phyloP scores from a whole-genome alignment of 2,329 filamentous ascomycete genomes.

The Aaosphaeria arxii region DNA sequence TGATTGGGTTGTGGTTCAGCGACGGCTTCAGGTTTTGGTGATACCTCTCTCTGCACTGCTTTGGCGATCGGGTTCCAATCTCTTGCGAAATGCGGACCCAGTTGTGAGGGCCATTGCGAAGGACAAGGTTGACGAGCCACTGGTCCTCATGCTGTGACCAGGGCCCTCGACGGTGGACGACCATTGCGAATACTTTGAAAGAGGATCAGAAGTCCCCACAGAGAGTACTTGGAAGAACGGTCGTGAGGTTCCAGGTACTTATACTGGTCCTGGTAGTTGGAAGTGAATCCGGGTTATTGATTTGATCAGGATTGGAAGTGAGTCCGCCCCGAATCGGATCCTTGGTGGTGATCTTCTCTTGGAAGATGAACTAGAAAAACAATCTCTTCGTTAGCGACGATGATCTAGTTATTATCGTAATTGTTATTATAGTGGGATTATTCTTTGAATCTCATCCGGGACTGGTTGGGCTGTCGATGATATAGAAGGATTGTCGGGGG shows the following conservation, averaged over 20 bases:
- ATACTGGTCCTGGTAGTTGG: neutral
- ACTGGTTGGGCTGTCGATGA: too few relatives aligned
- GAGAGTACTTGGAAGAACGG: neutral
- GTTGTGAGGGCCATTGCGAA: constrained; percentile 72
- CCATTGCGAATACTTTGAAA: constrained; percentile 30
- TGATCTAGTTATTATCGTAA: too few relatives aligned
- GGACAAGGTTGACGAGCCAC: constrained; percentile 67
- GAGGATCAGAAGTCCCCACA: too few relatives aligned
- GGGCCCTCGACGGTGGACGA: constrained; percentile 69
- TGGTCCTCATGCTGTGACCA: constrained; percentile 79
- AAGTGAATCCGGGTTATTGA: too few relatives aligned
- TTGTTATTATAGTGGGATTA: too few relatives aligned
- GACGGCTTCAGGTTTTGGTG: constrained; percentile 91
- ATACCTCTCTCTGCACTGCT: constrained; percentile 92
- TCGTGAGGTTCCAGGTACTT: neutral
- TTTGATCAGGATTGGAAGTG: too few relatives aligned
- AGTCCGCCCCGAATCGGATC: too few relatives aligned
- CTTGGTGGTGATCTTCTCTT: too few relatives aligned
- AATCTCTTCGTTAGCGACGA: too few relatives aligned
- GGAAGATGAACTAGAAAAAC: too few relatives aligned
- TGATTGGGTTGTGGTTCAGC: constrained; percentile 73
- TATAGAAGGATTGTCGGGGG: too few relatives aligned
- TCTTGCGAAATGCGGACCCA: constrained; percentile 83
- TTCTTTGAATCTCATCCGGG: too few relatives aligned
- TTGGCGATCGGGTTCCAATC: constrained; percentile 76